phyloP scores from a whole-genome alignment of 148 eudicot genomes.

The Rhododendron williamsianum region DNA sequence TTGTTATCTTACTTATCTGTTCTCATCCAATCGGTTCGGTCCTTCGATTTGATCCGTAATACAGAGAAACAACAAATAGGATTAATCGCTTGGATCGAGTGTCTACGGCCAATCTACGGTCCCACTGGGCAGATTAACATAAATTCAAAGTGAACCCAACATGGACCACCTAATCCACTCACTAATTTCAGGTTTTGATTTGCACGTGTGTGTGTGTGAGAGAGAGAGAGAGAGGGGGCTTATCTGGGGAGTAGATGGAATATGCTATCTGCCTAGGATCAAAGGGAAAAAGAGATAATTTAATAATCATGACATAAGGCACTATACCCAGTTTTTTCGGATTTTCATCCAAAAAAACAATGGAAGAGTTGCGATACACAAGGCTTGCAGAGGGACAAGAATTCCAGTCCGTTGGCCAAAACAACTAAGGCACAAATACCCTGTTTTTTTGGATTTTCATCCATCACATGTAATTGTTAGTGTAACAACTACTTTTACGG shows the following conservation, averaged over 20 bases:
- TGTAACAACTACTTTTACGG: not conserved
- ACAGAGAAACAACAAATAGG: not conserved
- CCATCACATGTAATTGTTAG: too few relatives aligned
- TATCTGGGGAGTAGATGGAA: not conserved
- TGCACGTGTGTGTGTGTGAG: not conserved
- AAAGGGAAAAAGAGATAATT: not conserved
- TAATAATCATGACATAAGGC: not conserved
- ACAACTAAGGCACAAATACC: not conserved
- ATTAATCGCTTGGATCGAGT: too few relatives aligned
- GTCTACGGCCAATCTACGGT: not conserved
- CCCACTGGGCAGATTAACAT: not conserved
- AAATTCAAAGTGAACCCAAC: not conserved
- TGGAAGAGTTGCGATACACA: not conserved
- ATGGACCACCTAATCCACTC: not conserved
- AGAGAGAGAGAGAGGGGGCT: not conserved
- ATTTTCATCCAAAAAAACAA: not conserved
- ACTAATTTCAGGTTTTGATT: not conserved
- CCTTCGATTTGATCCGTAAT: not conserved
- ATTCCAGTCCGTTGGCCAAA: not conserved
- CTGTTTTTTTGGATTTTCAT: too few relatives aligned
- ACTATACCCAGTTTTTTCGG: too few relatives aligned
- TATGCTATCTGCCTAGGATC: not conserved
- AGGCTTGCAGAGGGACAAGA: not conserved
- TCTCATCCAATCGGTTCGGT: not conserved
- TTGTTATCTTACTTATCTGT: not conserved